Percentiles rank a stretch among this genome's conserved stretches.
These are phyloP conservation scores for Colletotrichum orchidophilum DNA, from an alignment of 2,329 filamentous ascomycete genomes.

Conservation along the genomic window DNA sequence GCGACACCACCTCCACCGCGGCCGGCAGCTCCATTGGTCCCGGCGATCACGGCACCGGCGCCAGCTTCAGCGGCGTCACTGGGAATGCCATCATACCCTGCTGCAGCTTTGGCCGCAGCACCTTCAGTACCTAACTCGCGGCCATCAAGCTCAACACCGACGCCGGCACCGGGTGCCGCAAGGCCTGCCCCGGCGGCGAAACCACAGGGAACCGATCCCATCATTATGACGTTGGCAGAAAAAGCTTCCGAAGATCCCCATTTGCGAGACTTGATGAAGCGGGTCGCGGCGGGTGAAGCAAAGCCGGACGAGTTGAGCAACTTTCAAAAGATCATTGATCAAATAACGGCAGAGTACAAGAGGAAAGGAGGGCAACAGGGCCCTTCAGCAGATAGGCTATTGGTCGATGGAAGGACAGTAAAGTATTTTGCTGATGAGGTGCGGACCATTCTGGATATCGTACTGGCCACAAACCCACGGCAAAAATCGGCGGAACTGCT, in stretches of 20 bases:
- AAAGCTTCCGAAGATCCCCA: constrained; percentile 77
- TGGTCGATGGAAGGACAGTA: constrained; percentile 65
- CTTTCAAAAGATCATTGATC: constrained; percentile 84
- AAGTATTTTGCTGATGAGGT: constrained; percentile 70
- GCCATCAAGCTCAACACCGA: constrained; percentile 32
- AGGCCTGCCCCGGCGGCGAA: constrained; percentile 29
- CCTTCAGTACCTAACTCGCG: constrained; percentile 37
- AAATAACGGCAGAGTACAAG: constrained; percentile 72
- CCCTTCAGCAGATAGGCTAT: constrained; percentile 62
- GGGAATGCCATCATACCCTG: constrained; percentile 34
- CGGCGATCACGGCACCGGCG: constrained; percentile 27
- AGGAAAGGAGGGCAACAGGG: constrained; percentile 60
- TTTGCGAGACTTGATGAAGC: constrained; percentile 82
- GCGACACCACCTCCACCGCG: constrained; percentile 18
- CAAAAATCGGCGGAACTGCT: constrained; percentile 63
- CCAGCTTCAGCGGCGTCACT: constrained; percentile 33
- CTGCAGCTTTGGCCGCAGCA: constrained; percentile 31
- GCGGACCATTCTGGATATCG: constrained; percentile 65
- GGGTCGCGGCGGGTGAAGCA: constrained; percentile 78
- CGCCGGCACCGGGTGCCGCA: constrained; percentile 14
- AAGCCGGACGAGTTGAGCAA: constrained; percentile 75
- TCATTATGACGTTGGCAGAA: constrained; percentile 82
- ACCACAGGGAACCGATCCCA: constrained; percentile 55
- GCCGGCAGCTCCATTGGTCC: constrained; percentile 12
- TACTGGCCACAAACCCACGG: constrained; percentile 66